phyloP scores from a whole-genome alignment of 305 asterid genomes.

The Fraxinus platypoda region DNA sequence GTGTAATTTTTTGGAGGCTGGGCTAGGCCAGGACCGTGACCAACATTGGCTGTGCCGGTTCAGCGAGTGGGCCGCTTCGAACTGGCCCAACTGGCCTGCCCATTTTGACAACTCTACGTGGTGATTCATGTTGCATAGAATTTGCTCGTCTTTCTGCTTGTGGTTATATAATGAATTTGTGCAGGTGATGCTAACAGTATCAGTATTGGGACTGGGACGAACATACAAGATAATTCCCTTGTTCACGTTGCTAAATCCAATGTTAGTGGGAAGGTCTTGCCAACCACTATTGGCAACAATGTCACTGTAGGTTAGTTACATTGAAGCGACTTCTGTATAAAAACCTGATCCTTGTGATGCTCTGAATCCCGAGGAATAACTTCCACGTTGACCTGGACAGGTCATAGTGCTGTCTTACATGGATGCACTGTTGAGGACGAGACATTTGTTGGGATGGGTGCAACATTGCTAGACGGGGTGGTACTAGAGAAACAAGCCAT shows the following conservation, averaged over 20 bases:
- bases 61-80: background rate
- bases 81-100: background rate
- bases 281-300: constrained; percentile 74
- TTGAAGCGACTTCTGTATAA: constrained; percentile 11
- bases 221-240: constrained; percentile 91
- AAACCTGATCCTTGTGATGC: constrained; percentile 6
- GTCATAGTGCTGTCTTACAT: constrained; percentile 90
- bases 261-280: constrained; percentile 83
- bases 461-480: constrained; percentile 94
- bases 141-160: background rate
- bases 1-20: background rate
- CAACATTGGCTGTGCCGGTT: background rate
- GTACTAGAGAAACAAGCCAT: constrained; percentile 86
- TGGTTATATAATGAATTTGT: background rate
- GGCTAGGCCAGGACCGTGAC: background rate
- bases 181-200: constrained; percentile 87
- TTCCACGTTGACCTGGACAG: constrained; percentile 39
- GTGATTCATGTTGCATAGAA: background rate
- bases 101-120: background rate
- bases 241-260: constrained; percentile 96
- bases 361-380: constrained; percentile 18
- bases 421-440: constrained; percentile 96
- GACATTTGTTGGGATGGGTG: constrained; percentile 93
- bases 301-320: constrained; percentile 84
- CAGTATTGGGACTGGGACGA: constrained; percentile 87